Conservation (phyloP, 2,329 filamentous ascomycete genomes). For the Clarireedia paspali region DNA sequence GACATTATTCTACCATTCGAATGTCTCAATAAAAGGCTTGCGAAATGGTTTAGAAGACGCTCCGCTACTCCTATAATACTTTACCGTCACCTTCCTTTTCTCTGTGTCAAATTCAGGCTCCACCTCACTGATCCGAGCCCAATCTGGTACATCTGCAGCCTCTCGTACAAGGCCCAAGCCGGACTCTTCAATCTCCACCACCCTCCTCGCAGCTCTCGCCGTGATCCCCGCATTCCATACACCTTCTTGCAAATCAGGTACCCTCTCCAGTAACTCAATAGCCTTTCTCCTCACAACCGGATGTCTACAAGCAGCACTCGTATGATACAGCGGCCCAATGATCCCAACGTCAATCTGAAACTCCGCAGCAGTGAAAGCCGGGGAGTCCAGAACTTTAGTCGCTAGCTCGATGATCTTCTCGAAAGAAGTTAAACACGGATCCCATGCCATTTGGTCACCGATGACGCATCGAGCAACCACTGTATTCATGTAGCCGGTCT, state of each 20-base stretch:
- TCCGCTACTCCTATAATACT: background rate
- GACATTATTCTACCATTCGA: background rate
- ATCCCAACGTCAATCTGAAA: conserved; percentile 36
- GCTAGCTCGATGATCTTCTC: conserved; percentile 47
- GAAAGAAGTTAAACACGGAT: conserved; percentile 44
- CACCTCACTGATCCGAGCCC: conserved; percentile 8
- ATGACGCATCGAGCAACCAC: background rate
- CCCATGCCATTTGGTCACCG: conserved; percentile 42
- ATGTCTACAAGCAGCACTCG: conserved; percentile 50
- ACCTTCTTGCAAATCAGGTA: conserved; percentile 53
- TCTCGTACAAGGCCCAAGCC: conserved; percentile 5
- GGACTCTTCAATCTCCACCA: conserved; percentile 10
- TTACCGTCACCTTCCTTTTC: background rate
- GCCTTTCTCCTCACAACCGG: conserved; percentile 47
- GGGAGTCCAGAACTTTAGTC: conserved; percentile 2
- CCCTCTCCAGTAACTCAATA: conserved; percentile 46
- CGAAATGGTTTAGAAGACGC: background rate
- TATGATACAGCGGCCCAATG: conserved; percentile 53
- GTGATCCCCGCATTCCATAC: conserved; percentile 47
- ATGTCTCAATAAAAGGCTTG: background rate
- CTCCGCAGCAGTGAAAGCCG: background rate
- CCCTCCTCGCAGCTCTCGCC: conserved; percentile 6
- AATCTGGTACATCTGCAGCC: conserved; percentile 13
- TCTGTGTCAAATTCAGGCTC: background rate
- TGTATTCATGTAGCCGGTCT: conserved; percentile 31